phyloP scores from a whole-genome alignment of 2,329 filamentous ascomycete genomes.

The Diaporthe destruens region DNA sequence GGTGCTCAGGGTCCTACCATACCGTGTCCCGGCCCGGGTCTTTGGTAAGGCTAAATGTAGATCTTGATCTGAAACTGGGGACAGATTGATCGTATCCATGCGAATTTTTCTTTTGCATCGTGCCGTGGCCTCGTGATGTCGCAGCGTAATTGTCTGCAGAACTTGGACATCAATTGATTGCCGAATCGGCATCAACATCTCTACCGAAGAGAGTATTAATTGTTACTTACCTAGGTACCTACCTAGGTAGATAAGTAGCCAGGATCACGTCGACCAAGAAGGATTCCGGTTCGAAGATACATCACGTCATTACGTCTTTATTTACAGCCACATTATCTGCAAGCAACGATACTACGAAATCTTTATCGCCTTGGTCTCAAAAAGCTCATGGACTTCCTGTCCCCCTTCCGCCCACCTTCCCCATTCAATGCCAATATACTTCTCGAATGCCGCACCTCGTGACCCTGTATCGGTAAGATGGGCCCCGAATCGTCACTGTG shows the following conservation, averaged over 20 bases:
- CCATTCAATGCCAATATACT: constrained; percentile 4
- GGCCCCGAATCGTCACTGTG: constrained; percentile 41
- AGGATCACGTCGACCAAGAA: background rate
- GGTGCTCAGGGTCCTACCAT: constrained; percentile 20
- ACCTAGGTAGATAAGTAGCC: no score
- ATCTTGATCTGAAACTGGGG: constrained; percentile 5
- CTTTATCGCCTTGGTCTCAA: constrained; percentile 21
- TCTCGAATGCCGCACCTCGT: constrained; percentile 33
- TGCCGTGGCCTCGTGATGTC: background rate
- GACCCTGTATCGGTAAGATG: constrained; percentile 39
- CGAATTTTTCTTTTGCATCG: background rate
- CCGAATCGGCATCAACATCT: background rate
- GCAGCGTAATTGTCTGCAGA: constrained; percentile 3
- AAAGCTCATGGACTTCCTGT: constrained; percentile 10
- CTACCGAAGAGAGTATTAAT: no score
- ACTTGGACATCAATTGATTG: background rate
- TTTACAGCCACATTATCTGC: background rate
- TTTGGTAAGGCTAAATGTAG: constrained; percentile 31
- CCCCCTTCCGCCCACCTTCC: background rate
- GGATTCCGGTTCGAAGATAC: background rate
- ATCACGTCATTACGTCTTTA: background rate
- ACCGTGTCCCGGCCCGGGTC: constrained; percentile 6
- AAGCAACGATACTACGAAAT: background rate
- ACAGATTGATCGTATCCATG: constrained; percentile 16
- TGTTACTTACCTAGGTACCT: no score